Base-by-base conservation (phyloP, 257 asterid genomes). In the Buddleja alternifolia region DNA sequence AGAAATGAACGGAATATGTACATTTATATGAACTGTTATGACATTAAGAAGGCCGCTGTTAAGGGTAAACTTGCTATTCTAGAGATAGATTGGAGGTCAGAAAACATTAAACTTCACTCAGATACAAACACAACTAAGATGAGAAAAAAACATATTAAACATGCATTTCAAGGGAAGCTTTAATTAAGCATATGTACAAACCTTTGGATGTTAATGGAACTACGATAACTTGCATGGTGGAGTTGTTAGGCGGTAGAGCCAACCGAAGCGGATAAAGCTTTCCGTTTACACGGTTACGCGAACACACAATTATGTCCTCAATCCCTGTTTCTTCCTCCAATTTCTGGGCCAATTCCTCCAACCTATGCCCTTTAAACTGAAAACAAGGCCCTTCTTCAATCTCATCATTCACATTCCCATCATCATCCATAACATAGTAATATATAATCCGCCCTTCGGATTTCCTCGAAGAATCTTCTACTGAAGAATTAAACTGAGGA, bases 241-340 rank as follows among this genome's bases (percentile, higher is more conserved):
- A 86, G 67, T 85, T 88, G 82, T 86, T 93, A 45, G 98, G 98
- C 64, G 98, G 98, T 50, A 93, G 82, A 45, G 90, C 88, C 84
- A 90, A 36, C 44, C 96, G 86, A 36, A 93, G 94, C 1, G 96
- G 97, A 82, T 81, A 86, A 45, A 93, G 81, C 75, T 90, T 86
- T 48, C 89, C 92, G 50, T 75, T 86, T 6, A 90, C 74, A 15
- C 72, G 64, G 76, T 90, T 90, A 16, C 81, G 72, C 0, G 88
- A 88, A 63, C 97, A 93, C 19, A 87, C 89, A 7, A 86, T 80
- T 1, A 90, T 73, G 24, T 83, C 80, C 70, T 81, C 89, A 4
- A 88, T 63, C 19, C 86, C 95, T 9, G 97, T 88, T 80, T 79
- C 80, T 67, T 88, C 97, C 74, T 86, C 92, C 83, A 90, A 69